Evolutionary conservation across 768 basidiomycete genomes (phyloP).

Genomic region (Tylopilus felleus): DNA sequence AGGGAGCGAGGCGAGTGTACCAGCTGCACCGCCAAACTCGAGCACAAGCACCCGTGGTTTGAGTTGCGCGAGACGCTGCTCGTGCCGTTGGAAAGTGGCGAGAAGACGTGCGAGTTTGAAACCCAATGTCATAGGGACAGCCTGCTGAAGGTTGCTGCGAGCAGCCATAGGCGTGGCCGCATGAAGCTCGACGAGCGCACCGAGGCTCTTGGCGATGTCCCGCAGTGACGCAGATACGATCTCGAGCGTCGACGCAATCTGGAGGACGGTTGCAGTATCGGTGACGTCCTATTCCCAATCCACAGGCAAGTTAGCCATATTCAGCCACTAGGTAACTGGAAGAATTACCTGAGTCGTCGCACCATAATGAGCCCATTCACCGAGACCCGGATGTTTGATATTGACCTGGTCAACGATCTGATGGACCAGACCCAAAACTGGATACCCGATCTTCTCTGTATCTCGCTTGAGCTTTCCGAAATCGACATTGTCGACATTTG

Average conservation of each 20-base stretch:
- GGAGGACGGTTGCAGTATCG: constrained; percentile 45
- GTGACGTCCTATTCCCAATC: constrained; percentile 40
- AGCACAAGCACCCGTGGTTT: constrained; percentile 37
- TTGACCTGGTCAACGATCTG: constrained; percentile 42
- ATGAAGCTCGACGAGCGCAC: constrained; percentile 29
- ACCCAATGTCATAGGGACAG: constrained; percentile 46
- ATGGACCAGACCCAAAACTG: constrained; percentile 42
- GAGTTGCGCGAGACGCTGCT: constrained; percentile 36
- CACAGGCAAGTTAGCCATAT: background rate
- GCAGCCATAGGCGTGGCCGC: constrained; percentile 43
- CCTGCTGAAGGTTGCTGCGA: constrained; percentile 47
- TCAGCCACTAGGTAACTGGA: background rate
- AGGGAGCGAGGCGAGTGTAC: constrained; percentile 43
- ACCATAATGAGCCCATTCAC: constrained; percentile 49
- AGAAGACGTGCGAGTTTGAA: constrained; percentile 46
- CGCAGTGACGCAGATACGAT: constrained; percentile 31
- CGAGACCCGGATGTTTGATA: constrained; percentile 30
- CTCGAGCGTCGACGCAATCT: constrained; percentile 38
- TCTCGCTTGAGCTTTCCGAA: constrained; percentile 37
- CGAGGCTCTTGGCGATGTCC: constrained; percentile 29
- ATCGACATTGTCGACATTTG: constrained; percentile 34
- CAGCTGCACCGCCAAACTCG: constrained; percentile 45
- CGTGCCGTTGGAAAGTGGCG: constrained; percentile 41
- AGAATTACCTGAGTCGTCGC: constrained; percentile 44
- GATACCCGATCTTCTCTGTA: constrained; percentile 44